Base-by-base conservation (phyloP, 345 rosid genomes). In the Gossypium longicalyx region DNA sequence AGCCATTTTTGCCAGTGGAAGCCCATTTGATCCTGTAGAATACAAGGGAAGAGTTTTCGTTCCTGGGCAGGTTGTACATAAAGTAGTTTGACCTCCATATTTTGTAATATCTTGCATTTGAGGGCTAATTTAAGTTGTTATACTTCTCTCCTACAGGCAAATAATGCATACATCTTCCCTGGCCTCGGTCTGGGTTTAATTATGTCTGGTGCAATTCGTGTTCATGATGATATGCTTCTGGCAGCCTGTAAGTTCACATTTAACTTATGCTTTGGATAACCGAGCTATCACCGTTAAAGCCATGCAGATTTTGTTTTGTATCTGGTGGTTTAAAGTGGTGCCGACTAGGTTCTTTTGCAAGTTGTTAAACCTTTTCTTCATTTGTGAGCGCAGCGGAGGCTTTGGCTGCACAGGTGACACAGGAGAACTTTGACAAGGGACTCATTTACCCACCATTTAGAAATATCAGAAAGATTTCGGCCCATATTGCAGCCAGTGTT, bases 161-260 rank as follows among this genome's bases (percentile, higher is more conserved):
- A 94, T 83, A 94, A 94, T 77, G 98, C 98, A 12, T 94, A 94
- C 82, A 89, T 94, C 71, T 94, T 92, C 88, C 98, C 98, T 43
- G 98, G 98, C 74, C 81, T 94, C 34, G 98, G 98, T 66, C 86
- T 94, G 76, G 98, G 98, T 65, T 82, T 94, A 78, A 86, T 94
- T 62, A 92, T 92, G 93, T 94, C 98, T 7, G 98, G 98, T 19
- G 79, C 98, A 19, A 92, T 94, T 65, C 98, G 98, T 6, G 97
- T 91, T 62, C 98, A 92, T 9, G 98, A 94, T 43, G 94, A 91
- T 81, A 90, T 94, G 98, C 97, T 94, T 79, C 84, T 94, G 71
- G 97, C 91, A 12, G 98, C 98, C 48, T 83, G 97, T 91, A 82
- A 86, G 93, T 80, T 23, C 57, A 54, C 59, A 51, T 27, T 17